Evolutionary conservation across 2,329 filamentous ascomycete species (phyloP).

Genomic region (Nannizzia gypsea): DNA sequence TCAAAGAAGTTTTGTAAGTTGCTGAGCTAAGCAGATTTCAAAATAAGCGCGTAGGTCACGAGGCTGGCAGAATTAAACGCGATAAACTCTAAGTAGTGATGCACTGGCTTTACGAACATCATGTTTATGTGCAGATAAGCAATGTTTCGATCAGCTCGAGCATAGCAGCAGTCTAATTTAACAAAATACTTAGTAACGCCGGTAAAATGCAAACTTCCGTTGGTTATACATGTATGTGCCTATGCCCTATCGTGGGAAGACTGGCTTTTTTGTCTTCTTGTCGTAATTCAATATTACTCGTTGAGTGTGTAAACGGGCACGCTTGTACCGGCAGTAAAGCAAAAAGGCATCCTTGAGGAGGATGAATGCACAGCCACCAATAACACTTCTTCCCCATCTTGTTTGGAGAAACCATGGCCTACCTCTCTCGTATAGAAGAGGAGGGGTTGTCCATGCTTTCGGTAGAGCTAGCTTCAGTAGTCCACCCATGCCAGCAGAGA

Average conservation of each 20-base stretch:
- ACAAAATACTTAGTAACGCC: not conserved
- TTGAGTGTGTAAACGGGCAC: constrained; percentile 37
- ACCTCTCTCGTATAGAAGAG: constrained; percentile 27
- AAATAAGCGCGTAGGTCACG: not conserved
- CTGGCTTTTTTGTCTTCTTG: constrained; percentile 28
- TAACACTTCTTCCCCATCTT: constrained; percentile 76
- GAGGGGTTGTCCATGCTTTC: constrained; percentile 48
- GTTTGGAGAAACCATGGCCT: constrained; percentile 62
- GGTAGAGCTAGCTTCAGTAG: constrained; percentile 59
- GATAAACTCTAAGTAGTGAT: not conserved
- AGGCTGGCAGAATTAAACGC: not conserved
- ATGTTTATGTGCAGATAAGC: no score
- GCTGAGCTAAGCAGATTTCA: not conserved
- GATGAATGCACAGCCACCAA: constrained; percentile 80
- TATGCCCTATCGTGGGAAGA: not conserved
- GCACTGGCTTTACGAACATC: not conserved
- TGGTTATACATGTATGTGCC: not conserved
- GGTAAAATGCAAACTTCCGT: not conserved
- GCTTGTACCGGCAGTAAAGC: constrained; percentile 45
- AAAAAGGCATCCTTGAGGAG: constrained; percentile 61
- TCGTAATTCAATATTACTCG: constrained; percentile 39
- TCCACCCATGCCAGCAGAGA: constrained; percentile 69
- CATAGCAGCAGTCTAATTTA: not conserved
- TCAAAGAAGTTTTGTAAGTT: not conserved
- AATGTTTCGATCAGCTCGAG: not conserved